Conservation (phyloP, 2,329 filamentous ascomycete genomes). For the Aspergillus brunneoviolaceus region DNA sequence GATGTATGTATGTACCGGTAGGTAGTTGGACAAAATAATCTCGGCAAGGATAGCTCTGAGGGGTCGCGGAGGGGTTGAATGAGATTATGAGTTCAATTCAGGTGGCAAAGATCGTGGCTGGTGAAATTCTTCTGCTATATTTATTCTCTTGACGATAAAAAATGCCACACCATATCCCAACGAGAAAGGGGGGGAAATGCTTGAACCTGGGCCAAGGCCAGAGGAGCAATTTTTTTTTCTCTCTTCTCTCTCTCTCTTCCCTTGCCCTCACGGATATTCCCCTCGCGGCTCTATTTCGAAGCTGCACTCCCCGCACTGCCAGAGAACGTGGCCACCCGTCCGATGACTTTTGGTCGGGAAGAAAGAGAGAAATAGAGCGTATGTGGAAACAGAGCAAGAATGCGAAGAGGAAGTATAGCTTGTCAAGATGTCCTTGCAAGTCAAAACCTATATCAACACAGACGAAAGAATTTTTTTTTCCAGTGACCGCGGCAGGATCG, state of each 20-base stretch:
- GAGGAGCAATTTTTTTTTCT: neutral
- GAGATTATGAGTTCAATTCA: neutral
- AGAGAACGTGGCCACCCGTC: constrained; percentile 5
- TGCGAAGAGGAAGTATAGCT: neutral
- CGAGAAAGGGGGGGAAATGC: neutral
- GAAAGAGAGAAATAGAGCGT: neutral
- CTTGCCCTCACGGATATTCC: neutral
- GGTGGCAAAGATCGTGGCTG: neutral
- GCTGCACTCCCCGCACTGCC: constrained; percentile 8
- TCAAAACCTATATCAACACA: neutral
- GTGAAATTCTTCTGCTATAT: neutral
- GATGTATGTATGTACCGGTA: neutral
- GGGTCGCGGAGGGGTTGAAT: neutral
- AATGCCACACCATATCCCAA: neutral
- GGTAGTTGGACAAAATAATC: no score
- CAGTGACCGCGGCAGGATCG: neutral
- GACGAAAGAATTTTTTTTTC: neutral
- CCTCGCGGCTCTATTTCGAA: constrained; percentile 8
- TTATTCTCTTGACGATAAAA: neutral
- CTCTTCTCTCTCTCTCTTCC: no score
- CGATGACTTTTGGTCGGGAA: neutral
- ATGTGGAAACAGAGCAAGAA: neutral
- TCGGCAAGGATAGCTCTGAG: neutral
- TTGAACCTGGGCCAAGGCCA: neutral
- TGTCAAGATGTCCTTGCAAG: neutral